Evolutionary conservation across 441 rosid species (phyloP).

Genomic region (Arabidopsis hybrid): DNA sequence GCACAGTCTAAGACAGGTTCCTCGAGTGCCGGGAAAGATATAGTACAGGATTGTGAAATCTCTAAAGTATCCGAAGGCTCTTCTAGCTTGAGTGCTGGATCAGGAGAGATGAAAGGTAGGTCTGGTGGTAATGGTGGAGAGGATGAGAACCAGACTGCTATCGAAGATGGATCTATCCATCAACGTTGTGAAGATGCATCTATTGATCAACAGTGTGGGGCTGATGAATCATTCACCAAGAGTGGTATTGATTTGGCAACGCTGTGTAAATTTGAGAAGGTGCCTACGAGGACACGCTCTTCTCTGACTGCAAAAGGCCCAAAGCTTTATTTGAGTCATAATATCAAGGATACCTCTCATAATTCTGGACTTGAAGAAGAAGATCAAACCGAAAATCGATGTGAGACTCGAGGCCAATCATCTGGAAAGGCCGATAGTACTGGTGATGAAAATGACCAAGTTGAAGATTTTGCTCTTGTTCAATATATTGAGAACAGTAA

Average conservation of each 20-base stretch:
- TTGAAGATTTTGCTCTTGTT: slow-evolving; percentile 46
- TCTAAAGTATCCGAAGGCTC: slow-evolving; percentile 52
- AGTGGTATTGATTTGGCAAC: slow-evolving; percentile 63
- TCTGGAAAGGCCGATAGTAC: slow-evolving; percentile 48
- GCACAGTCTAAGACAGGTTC: slow-evolving; percentile 63
- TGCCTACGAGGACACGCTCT: slow-evolving; percentile 89
- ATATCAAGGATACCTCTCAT: slow-evolving; percentile 49
- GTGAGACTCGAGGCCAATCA: slow-evolving; percentile 46
- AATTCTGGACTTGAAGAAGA: slow-evolving; percentile 48
- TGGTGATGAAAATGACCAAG: slow-evolving; percentile 53
- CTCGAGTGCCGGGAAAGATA: slow-evolving; percentile 56
- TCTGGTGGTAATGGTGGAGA: slow-evolving; percentile 39
- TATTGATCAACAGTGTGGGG: slow-evolving; percentile 40
- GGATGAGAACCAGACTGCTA: slow-evolving; percentile 51
- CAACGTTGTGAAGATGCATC: slow-evolving; percentile 48
- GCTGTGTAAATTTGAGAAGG: slow-evolving; percentile 79
- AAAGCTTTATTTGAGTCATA: slow-evolving; percentile 53
- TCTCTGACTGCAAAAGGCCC: slow-evolving; percentile 58
- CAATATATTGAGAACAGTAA: slow-evolving; percentile 52
- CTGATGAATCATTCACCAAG: slow-evolving; percentile 52
- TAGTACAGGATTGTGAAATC: slow-evolving; percentile 51
- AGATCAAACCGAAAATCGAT: slow-evolving; percentile 47
- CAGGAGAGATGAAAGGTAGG: slow-evolving; percentile 56
- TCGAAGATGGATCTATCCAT: slow-evolving; percentile 50
- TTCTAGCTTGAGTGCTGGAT: slow-evolving; percentile 48